A percentile compares a stretch with the other conserved stretches of the same genome.
phyloP scores from a whole-genome alignment of 1,139 yeast genomes.

The Candida smagusa region DNA sequence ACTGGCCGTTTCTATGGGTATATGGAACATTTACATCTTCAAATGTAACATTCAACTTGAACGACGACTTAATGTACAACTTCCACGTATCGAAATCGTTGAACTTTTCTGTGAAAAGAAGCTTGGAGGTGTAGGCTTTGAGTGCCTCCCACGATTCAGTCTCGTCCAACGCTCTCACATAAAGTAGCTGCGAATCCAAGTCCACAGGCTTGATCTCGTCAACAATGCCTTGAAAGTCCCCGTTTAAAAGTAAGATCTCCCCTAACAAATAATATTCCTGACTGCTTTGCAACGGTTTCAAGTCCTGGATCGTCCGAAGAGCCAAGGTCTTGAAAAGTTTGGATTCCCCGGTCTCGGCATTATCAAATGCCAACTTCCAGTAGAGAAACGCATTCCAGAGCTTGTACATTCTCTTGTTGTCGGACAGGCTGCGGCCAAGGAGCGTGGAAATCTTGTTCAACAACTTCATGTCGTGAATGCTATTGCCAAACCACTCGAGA shows the following conservation, averaged over 20 bases:
- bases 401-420: conserved; percentile 7
- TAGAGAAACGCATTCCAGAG: conserved; percentile 14
- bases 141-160: conserved; percentile 41
- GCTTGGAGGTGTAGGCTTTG: conserved; percentile 24
- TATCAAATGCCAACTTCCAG: conserved; percentile 7
- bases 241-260: conserved; percentile 37
- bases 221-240: conserved; percentile 27
- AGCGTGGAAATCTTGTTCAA: conserved; percentile 11
- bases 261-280: conserved; percentile 62
- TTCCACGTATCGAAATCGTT: conserved; percentile 67
- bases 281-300: conserved; percentile 43
- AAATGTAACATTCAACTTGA: conserved; percentile 23
- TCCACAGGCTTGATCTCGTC: conserved; percentile 26
- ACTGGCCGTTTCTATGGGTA: conserved; percentile 46
- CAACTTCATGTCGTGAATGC: conserved; percentile 29
- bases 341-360: conserved; percentile 29
- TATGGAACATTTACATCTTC: conserved; percentile 18
- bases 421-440: conserved; percentile 8
- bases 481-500: conserved; percentile 47
- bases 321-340: conserved; percentile 57
- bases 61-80: conserved; percentile 43
- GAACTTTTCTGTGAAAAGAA: conserved; percentile 42
- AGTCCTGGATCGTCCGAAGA: conserved; percentile 43
- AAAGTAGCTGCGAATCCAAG: conserved; percentile 51
- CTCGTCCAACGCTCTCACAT: conserved; percentile 43